These are phyloP conservation scores for Gossypium longicalyx DNA, from an alignment of 345 rosid species.

Conservation along the genomic window DNA sequence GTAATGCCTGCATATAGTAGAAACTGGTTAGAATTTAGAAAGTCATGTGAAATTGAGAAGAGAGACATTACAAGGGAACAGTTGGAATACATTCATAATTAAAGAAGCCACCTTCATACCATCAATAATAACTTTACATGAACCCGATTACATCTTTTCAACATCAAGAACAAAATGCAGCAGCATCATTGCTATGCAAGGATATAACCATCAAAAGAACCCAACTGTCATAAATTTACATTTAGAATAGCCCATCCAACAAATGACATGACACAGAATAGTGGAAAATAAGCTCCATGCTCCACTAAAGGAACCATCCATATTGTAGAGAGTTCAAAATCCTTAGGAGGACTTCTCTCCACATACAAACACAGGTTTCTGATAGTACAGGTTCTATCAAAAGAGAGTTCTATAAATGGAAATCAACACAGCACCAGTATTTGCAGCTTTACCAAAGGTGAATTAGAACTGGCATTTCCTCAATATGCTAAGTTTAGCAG, in stretches of 20 bases:
- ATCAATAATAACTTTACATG: neutral
- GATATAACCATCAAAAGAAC: neutral
- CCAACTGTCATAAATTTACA: neutral
- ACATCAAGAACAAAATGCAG: neutral
- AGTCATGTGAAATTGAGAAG: constrained; percentile 7
- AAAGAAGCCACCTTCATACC: constrained; percentile 2
- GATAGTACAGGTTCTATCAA: neutral
- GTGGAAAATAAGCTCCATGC: neutral
- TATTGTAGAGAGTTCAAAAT: neutral
- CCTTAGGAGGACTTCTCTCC: neutral
- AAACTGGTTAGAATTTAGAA: neutral
- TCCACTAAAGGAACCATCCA: neutral
- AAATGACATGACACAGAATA: neutral
- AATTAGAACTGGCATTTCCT: neutral
- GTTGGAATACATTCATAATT: constrained; percentile 1
- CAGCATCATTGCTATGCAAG: neutral
- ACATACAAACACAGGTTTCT: constrained; percentile 2
- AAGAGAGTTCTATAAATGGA: neutral
- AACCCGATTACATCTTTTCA: neutral
- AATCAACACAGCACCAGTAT: neutral
- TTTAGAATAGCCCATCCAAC: neutral
- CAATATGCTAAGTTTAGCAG: neutral
- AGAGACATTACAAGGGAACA: neutral
- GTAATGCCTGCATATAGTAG: constrained; percentile 57
- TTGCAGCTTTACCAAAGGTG: constrained; percentile 1